Evolutionary conservation across 768 basidiomycete genomes (phyloP).

Genomic region (Vararia minispora): DNA sequence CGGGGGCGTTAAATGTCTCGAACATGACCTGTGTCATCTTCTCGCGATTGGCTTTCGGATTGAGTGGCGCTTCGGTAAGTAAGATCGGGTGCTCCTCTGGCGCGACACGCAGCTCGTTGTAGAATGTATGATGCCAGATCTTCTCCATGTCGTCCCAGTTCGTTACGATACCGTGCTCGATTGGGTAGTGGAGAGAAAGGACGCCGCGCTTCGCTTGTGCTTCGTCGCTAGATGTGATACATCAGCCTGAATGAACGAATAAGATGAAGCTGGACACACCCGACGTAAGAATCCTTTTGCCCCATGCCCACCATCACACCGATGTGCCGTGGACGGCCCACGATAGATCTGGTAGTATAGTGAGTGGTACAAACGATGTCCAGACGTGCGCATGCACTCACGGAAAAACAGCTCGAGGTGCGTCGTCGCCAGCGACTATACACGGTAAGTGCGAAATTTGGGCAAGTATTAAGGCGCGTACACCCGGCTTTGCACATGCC

Average conservation of each 20-base stretch:
- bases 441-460: constrained; percentile 75
- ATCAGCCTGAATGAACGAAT: constrained; percentile 13
- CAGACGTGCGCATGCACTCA: constrained; percentile 21
- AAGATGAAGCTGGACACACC: constrained; percentile 35
- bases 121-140: constrained; percentile 98
- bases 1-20: constrained; percentile 66
- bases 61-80: constrained; percentile 62
- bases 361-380: too few species aligned
- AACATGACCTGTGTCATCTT: constrained; percentile 78
- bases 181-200: constrained; percentile 86
- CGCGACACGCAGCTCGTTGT: constrained; percentile 70
- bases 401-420: constrained; percentile 97
- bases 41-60: constrained; percentile 65
- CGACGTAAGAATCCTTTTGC: constrained; percentile 93
- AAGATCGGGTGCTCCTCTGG: constrained; percentile 69
- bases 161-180: constrained; percentile 90
- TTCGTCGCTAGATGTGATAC: constrained; percentile 49
- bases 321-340: constrained; percentile 89
- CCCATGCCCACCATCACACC: constrained; percentile 98
- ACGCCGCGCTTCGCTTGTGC: constrained; percentile 94
- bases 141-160: constrained; percentile 99
- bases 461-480: constrained; percentile 29
- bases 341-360: constrained; percentile 55
- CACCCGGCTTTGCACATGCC: constrained; percentile 99
- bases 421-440: constrained; percentile 84